Conservation (phyloP, 352 stramenopile species). For the Phytopythium delawarense region DNA sequence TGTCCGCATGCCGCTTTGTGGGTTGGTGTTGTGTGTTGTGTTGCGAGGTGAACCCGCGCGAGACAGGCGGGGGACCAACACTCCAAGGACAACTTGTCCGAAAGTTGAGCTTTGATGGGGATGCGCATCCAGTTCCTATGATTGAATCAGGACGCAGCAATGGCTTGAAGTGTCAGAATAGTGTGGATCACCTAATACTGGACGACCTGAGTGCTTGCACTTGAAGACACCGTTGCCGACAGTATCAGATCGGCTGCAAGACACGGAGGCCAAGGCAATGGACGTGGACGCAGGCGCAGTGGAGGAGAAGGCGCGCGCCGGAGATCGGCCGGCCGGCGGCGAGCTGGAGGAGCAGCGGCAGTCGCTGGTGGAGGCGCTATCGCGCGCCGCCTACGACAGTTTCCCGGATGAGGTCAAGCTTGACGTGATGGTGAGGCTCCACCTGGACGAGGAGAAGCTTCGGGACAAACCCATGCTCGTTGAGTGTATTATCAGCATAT, state of each 20-base stretch:
- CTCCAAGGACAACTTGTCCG: background rate
- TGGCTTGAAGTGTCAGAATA: no score
- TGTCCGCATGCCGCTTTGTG: background rate
- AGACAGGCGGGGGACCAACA: background rate
- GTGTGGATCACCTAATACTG: no score
- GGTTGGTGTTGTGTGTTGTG: background rate
- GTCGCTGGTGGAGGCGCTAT: background rate
- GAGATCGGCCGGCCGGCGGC: background rate
- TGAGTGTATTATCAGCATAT: no score
- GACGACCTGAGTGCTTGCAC: no score
- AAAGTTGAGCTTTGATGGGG: no score
- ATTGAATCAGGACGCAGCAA: no score
- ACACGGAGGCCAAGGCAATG: no score
- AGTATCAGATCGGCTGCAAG: no score
- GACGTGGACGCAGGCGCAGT: background rate
- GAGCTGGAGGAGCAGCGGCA: background rate
- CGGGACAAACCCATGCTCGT: background rate
- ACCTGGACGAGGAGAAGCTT: background rate
- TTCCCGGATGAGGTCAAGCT: background rate
- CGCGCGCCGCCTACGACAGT: background rate
- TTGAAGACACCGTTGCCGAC: no score
- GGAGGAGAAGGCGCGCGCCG: background rate
- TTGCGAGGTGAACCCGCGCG: background rate
- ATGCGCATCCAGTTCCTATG: no score
- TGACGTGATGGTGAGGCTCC: background rate